Conservation (phyloP, 2,329 filamentous ascomycete species). For the Penicillium sp. region DNA sequence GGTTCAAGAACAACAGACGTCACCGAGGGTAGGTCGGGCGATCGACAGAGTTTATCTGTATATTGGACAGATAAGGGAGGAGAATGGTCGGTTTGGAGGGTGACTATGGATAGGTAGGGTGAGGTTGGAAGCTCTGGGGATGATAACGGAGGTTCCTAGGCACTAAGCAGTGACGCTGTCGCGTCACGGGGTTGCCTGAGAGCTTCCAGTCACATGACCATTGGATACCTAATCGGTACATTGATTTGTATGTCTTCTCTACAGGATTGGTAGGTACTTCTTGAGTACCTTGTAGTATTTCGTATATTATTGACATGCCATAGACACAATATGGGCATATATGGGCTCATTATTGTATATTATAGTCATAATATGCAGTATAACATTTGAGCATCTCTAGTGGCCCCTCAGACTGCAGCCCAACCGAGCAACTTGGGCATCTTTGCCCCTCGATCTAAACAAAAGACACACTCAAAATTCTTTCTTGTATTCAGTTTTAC, state of each 20-base stretch:
- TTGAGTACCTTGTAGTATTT: background rate
- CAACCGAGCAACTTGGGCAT: conserved; percentile 20
- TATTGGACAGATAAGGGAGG: background rate
- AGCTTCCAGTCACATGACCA: conserved; percentile 22
- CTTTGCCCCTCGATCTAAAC: conserved; percentile 6
- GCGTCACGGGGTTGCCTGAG: conserved; percentile 37
- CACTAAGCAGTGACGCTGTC: conserved; percentile 22
- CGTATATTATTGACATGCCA: background rate
- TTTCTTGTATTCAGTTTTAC: background rate
- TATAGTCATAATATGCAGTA: background rate
- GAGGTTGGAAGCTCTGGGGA: conserved; percentile 27
- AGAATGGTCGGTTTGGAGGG: background rate
- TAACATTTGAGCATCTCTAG: background rate
- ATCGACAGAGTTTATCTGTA: background rate
- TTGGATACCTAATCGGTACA: background rate
- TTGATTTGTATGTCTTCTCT: background rate
- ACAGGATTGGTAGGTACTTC: background rate
- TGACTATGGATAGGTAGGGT: conserved; percentile 5
- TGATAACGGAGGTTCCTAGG: conserved; percentile 12
- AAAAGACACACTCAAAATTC: background rate
- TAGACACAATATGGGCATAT: background rate
- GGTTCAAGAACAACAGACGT: conserved; percentile 9
- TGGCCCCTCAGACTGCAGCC: conserved; percentile 15
- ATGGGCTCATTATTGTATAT: background rate
- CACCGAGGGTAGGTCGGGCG: background rate